A percentile compares a stretch with the other conserved stretches of the same genome.
phyloP scores from a whole-genome alignment of 2,329 filamentous ascomycete species.

The Pleomassaria siparia region DNA sequence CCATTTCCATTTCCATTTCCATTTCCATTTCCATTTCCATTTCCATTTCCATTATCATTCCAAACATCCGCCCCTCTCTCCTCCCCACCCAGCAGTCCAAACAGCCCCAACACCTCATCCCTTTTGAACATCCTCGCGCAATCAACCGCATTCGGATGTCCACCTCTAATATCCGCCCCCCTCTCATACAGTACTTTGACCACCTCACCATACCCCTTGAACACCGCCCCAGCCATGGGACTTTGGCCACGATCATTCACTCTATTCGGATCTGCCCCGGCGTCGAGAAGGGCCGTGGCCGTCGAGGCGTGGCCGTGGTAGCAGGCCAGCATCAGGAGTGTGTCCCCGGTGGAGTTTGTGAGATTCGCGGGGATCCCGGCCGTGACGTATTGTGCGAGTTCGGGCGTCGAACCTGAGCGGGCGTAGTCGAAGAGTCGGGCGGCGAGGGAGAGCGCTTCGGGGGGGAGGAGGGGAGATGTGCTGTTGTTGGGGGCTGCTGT shows the following conservation, averaged over 20 bases:
- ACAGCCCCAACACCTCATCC: conserved; percentile 33
- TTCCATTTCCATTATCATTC: no score
- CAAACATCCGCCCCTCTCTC: conserved; percentile 9
- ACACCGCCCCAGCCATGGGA: conserved; percentile 70
- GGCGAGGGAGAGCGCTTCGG: conserved; percentile 67
- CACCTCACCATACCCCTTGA: conserved; percentile 68
- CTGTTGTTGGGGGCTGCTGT: conserved; percentile 58
- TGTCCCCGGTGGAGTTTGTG: conserved; percentile 73
- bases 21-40: no score
- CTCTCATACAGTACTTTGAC: conserved; percentile 55
- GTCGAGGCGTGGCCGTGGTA: conserved; percentile 68
- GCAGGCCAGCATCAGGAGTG: conserved; percentile 71
- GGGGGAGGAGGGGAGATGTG: conserved; percentile 59
- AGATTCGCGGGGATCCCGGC: conserved; percentile 69
- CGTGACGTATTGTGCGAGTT: conserved; percentile 59
- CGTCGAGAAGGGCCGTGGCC: conserved; percentile 60
- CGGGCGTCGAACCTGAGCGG: conserved; percentile 58
- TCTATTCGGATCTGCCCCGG: conserved; percentile 67
- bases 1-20: no score
- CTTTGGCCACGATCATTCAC: conserved; percentile 70
- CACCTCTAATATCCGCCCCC: conserved; percentile 42
- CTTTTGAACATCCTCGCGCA: conserved; percentile 51
- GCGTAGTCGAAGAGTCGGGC: conserved; percentile 68
- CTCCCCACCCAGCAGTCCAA: conserved; percentile 25
- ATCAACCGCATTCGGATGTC: conserved; percentile 51